Evolutionary conservation across 345 rosid species (phyloP), one percentile per base, ranked within the genome.

Genomic region (Camelina sativa): DNA sequence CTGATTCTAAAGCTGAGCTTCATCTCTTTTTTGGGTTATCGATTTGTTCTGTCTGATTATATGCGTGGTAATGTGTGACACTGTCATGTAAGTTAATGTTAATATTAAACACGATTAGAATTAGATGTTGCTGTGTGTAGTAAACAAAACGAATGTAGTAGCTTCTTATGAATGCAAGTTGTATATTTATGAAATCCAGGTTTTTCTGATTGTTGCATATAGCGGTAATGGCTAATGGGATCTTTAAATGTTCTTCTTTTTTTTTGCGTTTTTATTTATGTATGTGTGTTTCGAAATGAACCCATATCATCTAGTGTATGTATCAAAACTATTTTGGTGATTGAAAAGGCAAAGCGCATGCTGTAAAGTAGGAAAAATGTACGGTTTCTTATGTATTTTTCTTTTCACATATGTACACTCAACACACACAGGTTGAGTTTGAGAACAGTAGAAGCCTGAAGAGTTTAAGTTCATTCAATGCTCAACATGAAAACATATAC

Each of bases 1-100:
- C 81, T 94, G 79, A 83, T 62, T 76, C 58, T 62, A 15, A 1
- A 5, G 30, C 46, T 16, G 41, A 10, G 65, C 44, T 65, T 37
- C 25, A n/a, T 48, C 56, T 25, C 52, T 38, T 23, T 37, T 25
- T 12, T 11, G 9, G 5, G 7, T 38, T 72, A 28, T 50, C 40
- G 13, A 59, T 48, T 17, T 30, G 73, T 53, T 38, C 41, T 2
- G 43, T 28, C 13, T 1, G n/a, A 62, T 40, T 2, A 25, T 59
- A 47, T 16, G 17, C 1, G 17, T 38, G 3, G 2, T 3, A 11
- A 11, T 5, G 15, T 15, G 46, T 6, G 16, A 43, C 48, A 19
- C 2, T 10, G 55, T 38, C 20, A 38, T 64, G 57, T 55, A 73
- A 53, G 46, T n/a, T 43, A 15, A 13, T 64, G 76, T 65, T 65